A percentile compares a stretch with the other conserved stretches of the same genome.
Evolutionary conservation across 2,329 filamentous ascomycete species (phyloP).

Genomic region (Colletotrichum eleusines): DNA sequence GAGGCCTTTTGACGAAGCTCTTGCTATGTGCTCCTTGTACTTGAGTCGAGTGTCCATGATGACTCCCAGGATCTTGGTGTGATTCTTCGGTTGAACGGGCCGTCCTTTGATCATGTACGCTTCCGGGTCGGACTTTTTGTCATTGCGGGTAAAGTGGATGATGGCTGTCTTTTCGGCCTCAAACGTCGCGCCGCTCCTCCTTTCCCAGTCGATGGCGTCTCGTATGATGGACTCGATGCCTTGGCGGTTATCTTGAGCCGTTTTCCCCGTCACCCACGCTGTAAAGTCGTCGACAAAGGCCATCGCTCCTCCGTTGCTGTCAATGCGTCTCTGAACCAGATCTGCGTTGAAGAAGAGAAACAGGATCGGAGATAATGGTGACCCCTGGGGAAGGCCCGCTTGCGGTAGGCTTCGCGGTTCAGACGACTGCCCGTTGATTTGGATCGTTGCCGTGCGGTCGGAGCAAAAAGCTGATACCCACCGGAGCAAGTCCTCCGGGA

Average conservation of each 20-base stretch:
- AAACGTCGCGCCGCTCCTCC: no score
- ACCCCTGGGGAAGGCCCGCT: not conserved
- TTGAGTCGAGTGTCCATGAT: no score
- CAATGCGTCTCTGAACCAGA: not conserved
- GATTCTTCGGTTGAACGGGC: not conserved
- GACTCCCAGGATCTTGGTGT: not conserved
- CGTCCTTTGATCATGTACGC: not conserved
- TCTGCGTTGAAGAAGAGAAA: not conserved
- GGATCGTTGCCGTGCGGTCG: no score
- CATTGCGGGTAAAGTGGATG: no score
- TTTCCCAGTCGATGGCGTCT: no score
- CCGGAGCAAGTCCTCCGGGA: not conserved
- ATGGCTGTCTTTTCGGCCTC: no score
- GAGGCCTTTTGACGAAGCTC: not conserved
- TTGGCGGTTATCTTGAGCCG: no score
- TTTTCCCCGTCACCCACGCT: no score
- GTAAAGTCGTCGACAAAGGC: no score
- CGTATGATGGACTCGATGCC: no score
- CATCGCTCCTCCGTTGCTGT: not conserved
- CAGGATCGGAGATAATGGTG: not conserved
- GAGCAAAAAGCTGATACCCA: not conserved
- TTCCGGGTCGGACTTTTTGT: not conserved
- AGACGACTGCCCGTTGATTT: no score
- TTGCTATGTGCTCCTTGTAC: not conserved
- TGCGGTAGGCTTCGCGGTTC: no score